These are phyloP conservation scores for Fraxinus ornus DNA, from an alignment of 305 asterid genomes.

Conservation along the genomic window DNA sequence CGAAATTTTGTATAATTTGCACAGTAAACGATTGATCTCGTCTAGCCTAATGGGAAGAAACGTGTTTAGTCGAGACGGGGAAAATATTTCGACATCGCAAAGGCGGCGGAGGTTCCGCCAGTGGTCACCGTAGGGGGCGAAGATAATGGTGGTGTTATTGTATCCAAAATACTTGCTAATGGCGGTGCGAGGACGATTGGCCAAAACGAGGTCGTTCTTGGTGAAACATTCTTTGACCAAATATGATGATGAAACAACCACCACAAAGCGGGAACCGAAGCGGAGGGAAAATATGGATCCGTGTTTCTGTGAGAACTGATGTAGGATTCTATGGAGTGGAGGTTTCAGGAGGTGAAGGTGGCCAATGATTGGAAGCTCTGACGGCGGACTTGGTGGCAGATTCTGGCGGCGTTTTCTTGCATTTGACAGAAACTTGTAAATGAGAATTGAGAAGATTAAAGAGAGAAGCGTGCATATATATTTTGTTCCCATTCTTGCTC, in stretches of 20 bases:
- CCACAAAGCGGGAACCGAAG: conserved; percentile 27
- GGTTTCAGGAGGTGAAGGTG: conserved; percentile 39
- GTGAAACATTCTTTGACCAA: conserved; percentile 32
- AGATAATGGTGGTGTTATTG: neutral
- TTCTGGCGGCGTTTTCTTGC: neutral
- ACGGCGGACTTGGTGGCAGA: conserved; percentile 39
- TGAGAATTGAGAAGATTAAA: neutral
- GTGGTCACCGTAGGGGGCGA: neutral
- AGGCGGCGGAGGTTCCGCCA: neutral
- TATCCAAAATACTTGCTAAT: neutral
- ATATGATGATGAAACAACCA: conserved; percentile 27
- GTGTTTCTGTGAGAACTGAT: conserved; percentile 28
- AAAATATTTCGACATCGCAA: neutral
- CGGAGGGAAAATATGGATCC: conserved; percentile 47
- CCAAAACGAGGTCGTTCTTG: conserved; percentile 20
- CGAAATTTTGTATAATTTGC: conserved; percentile 5
- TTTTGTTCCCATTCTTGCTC: conserved; percentile 5
- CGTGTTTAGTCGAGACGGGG: neutral
- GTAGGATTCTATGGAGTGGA: conserved; percentile 29
- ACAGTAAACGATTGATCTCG: conserved; percentile 17
- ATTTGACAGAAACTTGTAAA: conserved; percentile 3
- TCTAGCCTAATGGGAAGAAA: neutral
- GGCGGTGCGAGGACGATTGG: neutral
- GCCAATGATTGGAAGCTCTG: conserved; percentile 37
- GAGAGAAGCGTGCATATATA: neutral